Evolutionary conservation across 441 rosid genomes (phyloP).

Genomic region (Adansonia madagascariensis): DNA sequence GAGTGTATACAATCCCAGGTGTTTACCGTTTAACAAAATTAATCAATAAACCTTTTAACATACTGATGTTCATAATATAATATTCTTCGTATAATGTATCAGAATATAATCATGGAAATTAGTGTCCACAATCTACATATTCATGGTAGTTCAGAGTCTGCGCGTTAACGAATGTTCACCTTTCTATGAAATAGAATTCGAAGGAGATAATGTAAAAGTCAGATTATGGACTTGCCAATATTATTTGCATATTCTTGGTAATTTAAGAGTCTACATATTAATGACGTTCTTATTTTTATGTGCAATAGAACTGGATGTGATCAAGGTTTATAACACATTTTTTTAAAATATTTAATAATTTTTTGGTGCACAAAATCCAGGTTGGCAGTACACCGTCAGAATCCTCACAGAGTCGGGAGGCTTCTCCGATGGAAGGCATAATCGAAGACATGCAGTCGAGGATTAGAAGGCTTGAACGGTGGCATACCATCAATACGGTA

Average conservation of each 20-base stretch:
- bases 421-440: conserved; percentile 62
- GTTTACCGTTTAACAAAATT: conserved; percentile 21
- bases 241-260: neutral
- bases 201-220: neutral
- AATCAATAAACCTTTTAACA: neutral
- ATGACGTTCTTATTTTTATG: neutral
- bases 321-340: neutral
- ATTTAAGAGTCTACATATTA: neutral
- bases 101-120: neutral
- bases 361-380: conserved; percentile 42
- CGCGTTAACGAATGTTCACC: neutral
- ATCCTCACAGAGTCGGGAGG: conserved; percentile 77
- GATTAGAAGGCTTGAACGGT: conserved; percentile 84
- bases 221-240: neutral
- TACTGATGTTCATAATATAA: neutral
- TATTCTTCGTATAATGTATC: neutral
- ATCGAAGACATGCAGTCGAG: conserved; percentile 91
- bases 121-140: neutral
- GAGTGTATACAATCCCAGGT: conserved; percentile 96
- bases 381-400: conserved; percentile 76
- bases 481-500: conserved; percentile 96
- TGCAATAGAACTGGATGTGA: neutral
- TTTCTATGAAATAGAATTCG: conserved; percentile 42
- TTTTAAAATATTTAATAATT: conserved; percentile 8
- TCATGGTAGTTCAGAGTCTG: neutral